Conservation (phyloP, 2,329 filamentous ascomycete genomes). For the Zymoseptoria tritici region DNA sequence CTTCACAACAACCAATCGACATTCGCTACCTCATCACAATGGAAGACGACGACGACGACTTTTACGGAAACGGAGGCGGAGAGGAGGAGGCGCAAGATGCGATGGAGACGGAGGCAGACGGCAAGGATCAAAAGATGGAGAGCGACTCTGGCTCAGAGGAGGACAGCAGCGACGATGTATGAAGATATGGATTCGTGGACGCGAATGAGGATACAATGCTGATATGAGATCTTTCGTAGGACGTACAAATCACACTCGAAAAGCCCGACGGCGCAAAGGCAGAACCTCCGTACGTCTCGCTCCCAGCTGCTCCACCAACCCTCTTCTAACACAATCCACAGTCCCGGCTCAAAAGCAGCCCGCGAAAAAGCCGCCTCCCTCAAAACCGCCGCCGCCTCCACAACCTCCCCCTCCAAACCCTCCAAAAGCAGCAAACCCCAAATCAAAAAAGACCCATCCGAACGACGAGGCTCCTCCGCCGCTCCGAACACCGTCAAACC, state of each 20-base stretch:
- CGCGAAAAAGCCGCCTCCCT: not conserved
- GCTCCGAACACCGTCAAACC: conserved; percentile 9
- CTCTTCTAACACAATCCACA: conserved; percentile 1
- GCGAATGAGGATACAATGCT: not conserved
- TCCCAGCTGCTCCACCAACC: not conserved
- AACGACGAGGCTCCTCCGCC: conserved; percentile 12
- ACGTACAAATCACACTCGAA: conserved; percentile 48
- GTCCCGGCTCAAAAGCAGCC: conserved; percentile 13
- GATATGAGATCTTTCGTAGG: conserved; percentile 28
- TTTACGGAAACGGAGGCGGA: conserved; percentile 33
- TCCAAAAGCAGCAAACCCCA: conserved; percentile 10
- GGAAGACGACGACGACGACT: conserved; percentile 48
- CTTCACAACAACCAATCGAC: not conserved
- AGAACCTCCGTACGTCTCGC: conserved; percentile 17
- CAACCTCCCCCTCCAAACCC: conserved; percentile 8
- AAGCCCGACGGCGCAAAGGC: conserved; percentile 32
- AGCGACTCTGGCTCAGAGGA: conserved; percentile 37
- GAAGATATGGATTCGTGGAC: conserved; percentile 1
- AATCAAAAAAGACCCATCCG: conserved; percentile 11
- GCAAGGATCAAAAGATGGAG: conserved; percentile 39
- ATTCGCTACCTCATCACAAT: conserved; percentile 23
- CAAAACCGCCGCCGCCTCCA: conserved; percentile 4
- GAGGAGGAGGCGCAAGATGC: conserved; percentile 17
- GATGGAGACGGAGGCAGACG: conserved; percentile 23
- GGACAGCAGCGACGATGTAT: conserved; percentile 35